Evolutionary conservation across 768 basidiomycete species (phyloP), one percentile per base, ranked within the genome.

Genomic region (Daedalea quercina): DNA sequence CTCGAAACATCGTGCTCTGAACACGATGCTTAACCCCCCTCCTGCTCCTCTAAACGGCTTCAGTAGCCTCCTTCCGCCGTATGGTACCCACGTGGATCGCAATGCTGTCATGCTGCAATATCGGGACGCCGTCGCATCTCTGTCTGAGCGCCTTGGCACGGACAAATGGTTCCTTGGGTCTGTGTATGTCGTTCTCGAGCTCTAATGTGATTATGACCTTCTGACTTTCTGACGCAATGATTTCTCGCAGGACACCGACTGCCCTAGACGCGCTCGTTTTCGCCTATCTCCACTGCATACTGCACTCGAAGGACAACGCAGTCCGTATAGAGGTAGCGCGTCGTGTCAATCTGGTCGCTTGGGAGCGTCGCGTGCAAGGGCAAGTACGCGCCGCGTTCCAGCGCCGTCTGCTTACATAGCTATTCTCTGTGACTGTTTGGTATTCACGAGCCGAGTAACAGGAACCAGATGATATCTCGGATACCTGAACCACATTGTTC

Each of bases 81-180:
- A 73, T 49, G 87, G 86, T 42, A 66, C 71, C 34, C 82, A 80
- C 42, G 62, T 90, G 31, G 73, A 82, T 55, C 66, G 73, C 17
- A 61, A 69, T 15, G 68, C 75, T 2, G 64, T 90, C 19, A 70
- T 80, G 47, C 68, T 75, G 15, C 77, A 78, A 59, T 92, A 87
- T 65, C 72, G 73, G 20, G 86, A 89, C 44, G 89, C 89, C 15
- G 81, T 91, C 19, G 64, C 76, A 1, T 77, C 88, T 1, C 76
- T 93, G 26, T 85, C 87, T 0, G 85, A 87, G 56, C 78, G 89
- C 22, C 76, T 93, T 1, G 85, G 82, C 23, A 80, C 77, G 2
- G 85, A 91, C 62, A 79, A 78, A 55, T 93, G 90, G 90, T 86
- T 93, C 69, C 76, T 93, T 2, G 83, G 76, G 34, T 91, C 88